Conservation (phyloP, 176 grass and related monocot genomes). For the Miscanthus lutarioriparius region DNA sequence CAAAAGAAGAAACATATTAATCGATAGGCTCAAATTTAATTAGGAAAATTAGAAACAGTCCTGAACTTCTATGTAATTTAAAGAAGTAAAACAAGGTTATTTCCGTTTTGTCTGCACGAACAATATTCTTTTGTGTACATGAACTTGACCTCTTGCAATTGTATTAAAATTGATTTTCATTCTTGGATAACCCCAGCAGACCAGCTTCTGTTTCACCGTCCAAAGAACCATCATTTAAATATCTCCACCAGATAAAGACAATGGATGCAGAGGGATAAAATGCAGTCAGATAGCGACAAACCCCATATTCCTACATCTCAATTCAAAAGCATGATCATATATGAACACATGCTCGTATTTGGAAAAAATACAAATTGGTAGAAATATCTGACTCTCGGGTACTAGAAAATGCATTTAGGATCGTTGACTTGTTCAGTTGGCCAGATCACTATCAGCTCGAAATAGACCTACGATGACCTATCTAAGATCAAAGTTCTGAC, state of each 20-base stretch:
- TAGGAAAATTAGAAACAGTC: background rate
- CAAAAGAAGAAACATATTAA: constrained; percentile 2
- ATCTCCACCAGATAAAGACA: background rate
- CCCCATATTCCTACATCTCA: background rate
- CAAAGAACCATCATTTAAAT: background rate
- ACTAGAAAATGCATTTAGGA: background rate
- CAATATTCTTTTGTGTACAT: background rate
- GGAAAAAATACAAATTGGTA: background rate
- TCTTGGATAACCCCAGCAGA: background rate
- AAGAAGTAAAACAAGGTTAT: background rate
- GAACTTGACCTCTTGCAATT: background rate
- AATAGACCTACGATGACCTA: background rate
- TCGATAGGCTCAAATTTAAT: constrained; percentile 3
- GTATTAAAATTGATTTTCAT: background rate
- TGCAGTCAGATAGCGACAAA: background rate
- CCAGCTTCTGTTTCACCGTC: background rate
- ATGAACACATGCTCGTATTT: background rate
- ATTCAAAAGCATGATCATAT: background rate
- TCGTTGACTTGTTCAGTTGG: background rate
- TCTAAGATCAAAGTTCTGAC: background rate
- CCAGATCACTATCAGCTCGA: background rate
- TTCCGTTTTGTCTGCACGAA: background rate
- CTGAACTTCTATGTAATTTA: background rate
- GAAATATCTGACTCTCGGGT: constrained; percentile 5
- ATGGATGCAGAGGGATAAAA: background rate